Evolutionary conservation across 2,329 filamentous ascomycete species (phyloP), one percentile per base, ranked within the genome.

Genomic region (Orbilia javanica): DNA sequence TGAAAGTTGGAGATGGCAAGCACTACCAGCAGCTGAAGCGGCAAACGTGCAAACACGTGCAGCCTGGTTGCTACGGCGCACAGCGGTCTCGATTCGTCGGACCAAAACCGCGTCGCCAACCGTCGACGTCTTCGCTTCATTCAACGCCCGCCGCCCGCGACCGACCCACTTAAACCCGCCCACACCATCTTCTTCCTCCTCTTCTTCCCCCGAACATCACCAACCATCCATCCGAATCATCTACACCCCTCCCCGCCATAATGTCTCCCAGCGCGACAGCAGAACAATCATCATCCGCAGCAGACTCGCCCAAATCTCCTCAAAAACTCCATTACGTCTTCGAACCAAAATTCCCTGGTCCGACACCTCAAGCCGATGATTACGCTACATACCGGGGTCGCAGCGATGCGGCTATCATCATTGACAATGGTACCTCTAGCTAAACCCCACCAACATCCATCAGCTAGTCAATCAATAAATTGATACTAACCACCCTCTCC

Each of bases 351-450:
- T 91, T 90, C 82, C 88, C 90, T 79, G 87, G 87, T 77, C 87
- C 85, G 69, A 84, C 88, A 42, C 84, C 86, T 31, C 84, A 87
- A 1, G 48, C 67, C 8, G 57, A 86, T n/a, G 68, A 78, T 50
- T 78, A 75, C 29, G 69, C 66, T 7, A 70, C 78, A 27, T 80
- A 79, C 64, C 79, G 71, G 53, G 73, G 77, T 63, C 76, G 78
- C 55, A 75, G 55, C 20, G 74, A 80, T 4, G 76, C 79, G 64
- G 93, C 94, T 63, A 97, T 99, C 82, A 93, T 99, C 79, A 98
- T 99, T 83, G 96, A 99, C 86, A 97, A 97, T 91, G 96, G 94
- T 96, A 86, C 78, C 85, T 55, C 46, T 10, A 18, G n/a, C 55
- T 20, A 50, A 52, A 55, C n/a, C 11, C 11, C 44, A 67, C 10